Evolutionary conservation across 2,329 filamentous ascomycete species (phyloP).

Genomic region (Sclerotinia nivalis): DNA sequence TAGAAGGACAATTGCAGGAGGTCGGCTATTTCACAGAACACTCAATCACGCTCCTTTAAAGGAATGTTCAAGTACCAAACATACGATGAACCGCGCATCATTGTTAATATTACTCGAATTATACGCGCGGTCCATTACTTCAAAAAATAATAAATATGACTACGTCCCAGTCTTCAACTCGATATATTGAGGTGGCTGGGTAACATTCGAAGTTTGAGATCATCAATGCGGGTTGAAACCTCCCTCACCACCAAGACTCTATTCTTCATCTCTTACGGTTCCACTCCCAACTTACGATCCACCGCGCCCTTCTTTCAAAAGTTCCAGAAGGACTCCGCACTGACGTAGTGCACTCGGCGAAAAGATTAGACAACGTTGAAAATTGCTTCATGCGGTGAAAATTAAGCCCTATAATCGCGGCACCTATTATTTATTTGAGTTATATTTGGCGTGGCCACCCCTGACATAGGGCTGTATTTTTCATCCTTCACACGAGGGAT

Average conservation of each 20-base stretch:
- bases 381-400: constrained; percentile 5
- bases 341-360: background rate
- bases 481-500: constrained; percentile 8
- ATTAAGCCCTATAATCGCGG: constrained; percentile 15
- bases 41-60: background rate
- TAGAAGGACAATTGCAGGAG: background rate
- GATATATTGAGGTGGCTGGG: constrained; percentile 8
- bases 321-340: constrained; percentile 15
- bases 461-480: background rate
- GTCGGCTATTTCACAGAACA: background rate
- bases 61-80: background rate
- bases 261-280: background rate
- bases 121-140: background rate
- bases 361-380: background rate
- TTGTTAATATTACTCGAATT: background rate
- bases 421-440: background rate
- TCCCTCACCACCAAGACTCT: constrained; percentile 2
- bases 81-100: constrained; percentile 3
- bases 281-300: background rate
- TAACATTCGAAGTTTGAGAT: background rate
- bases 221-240: background rate
- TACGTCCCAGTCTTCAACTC: background rate
- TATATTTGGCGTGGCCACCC: constrained; percentile 12
- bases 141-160: background rate
- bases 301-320: background rate